Base-by-base conservation (phyloP, 2,329 filamentous ascomycete genomes). In the Penicillium sp. region DNA sequence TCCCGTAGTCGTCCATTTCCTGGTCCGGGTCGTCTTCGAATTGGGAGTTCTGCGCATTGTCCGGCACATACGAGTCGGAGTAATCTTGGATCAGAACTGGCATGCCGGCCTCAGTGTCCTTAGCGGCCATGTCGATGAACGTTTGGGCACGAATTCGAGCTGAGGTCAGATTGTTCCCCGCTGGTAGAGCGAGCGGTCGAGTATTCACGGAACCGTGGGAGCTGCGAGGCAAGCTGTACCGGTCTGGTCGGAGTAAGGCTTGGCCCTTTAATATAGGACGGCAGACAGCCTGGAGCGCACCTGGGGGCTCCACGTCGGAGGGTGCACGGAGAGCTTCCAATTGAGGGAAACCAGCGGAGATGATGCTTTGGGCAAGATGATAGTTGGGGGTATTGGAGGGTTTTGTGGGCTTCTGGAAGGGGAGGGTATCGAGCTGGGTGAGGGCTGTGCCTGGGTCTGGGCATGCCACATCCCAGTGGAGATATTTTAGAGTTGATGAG, bases 401-500 rank as follows among this genome's bases (percentile, higher is more conserved):
- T 46, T 61, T 66, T 0, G 62, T 60, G 6, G 64, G 58, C 31
- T 65, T 65, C 9, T 64, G 60, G 50, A 70, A 70, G 4, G 69
- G 68, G 31, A 63, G 58, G 17, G 59, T 65, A 46, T 71, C 68
- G n/a, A 69, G 57, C 48, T 64, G 63, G 38, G 62, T 67, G 32
- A 71, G 62, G 10, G 67, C 66, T 29, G 64, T 63, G 32, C 58
- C 60, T 15, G 67, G 61, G 40, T 71, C 64, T 13, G 69, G 68
- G 43, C 69, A 67, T 4, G 67, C 65, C 32, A 74, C 61, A 57
- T 82, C 79, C 78, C 79, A 82, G 57, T 83, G 79, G 3, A 83
- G 63, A 53, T 72, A 73, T 47, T 68, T 67, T 10, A 82, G 65
- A n/a, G 64, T 72, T 3, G 65, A 62, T 0, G 77, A 79, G 6